phyloP scores from a whole-genome alignment of 306 rosid species.

The Prunus armeniaca region DNA sequence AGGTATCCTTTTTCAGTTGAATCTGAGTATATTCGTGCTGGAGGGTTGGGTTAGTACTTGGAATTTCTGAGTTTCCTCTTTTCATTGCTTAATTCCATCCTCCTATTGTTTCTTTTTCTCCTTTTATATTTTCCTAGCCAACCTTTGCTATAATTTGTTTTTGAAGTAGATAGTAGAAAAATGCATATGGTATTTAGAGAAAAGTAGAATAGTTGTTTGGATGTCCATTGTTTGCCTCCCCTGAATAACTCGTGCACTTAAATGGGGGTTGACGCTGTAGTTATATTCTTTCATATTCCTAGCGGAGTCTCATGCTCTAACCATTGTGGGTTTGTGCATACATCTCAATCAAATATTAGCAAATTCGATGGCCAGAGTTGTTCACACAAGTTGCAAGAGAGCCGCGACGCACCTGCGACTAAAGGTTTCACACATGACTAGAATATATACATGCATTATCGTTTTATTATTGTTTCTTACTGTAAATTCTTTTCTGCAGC shows the following conservation, averaged over 20 bases:
- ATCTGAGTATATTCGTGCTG: too few relatives aligned
- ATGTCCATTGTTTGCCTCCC: neutral
- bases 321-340: slow-evolving; percentile 15
- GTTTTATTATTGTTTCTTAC: neutral
- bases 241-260: neutral
- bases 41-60: too few relatives aligned
- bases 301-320: slow-evolving; percentile 16
- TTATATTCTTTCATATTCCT: slow-evolving; percentile 1
- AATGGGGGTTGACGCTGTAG: neutral
- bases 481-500: neutral
- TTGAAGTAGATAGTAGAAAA: neutral
- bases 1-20: too few relatives aligned
- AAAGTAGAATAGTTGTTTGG: neutral
- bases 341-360: slow-evolving; percentile 50
- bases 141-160: neutral
- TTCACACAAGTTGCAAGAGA: slow-evolving; percentile 55
- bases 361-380: slow-evolving; percentile 49
- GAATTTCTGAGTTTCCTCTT: slow-evolving; percentile 28
- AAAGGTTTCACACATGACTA: slow-evolving; percentile 57
- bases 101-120: slow-evolving; percentile 1
- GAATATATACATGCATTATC: neutral
- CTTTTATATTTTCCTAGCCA: neutral
- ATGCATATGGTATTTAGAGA: neutral
- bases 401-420: slow-evolving; percentile 47
- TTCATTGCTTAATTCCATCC: neutral